Percentiles rank a stretch among this genome's conserved stretches.
These are phyloP conservation scores for Sedum album DNA, from an alignment of 164 flowering plant species.

Conservation along the genomic window DNA sequence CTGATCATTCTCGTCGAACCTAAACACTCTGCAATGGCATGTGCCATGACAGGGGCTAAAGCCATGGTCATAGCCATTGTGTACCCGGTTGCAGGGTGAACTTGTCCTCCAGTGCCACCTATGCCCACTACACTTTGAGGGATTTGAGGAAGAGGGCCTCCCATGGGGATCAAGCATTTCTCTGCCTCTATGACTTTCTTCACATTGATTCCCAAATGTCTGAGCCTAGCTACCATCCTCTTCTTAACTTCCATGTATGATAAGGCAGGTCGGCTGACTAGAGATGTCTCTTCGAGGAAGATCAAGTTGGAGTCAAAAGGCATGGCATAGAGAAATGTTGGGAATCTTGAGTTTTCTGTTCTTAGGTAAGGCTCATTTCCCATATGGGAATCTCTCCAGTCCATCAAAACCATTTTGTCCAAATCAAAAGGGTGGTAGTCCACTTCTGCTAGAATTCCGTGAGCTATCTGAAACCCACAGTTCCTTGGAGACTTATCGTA, in stretches of 20 bases:
- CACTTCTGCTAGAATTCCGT: constrained; percentile 67
- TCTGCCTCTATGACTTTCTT: constrained; percentile 60
- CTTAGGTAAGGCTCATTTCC: constrained; percentile 53
- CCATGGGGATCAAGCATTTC: constrained; percentile 78
- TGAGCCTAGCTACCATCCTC: constrained; percentile 74
- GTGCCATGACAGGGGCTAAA: constrained; percentile 37
- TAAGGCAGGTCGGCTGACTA: constrained; percentile 55
- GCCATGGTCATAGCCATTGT: constrained; percentile 45
- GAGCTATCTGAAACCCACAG: constrained; percentile 67
- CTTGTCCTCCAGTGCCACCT: constrained; percentile 61
- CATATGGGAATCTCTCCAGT: constrained; percentile 72
- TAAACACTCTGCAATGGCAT: constrained; percentile 49
- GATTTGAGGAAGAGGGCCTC: too few relatives aligned
- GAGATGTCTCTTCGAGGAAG: constrained; percentile 68
- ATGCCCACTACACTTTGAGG: constrained; percentile 54
- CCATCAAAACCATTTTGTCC: constrained; percentile 75
- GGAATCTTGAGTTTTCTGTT: constrained; percentile 28
- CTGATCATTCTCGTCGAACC: constrained; percentile 73
- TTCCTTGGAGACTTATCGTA: constrained; percentile 40
- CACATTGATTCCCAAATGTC: constrained; percentile 59
- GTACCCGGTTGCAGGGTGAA: constrained; percentile 75
- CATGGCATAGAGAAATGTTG: constrained; percentile 77
- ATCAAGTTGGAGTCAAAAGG: constrained; percentile 46
- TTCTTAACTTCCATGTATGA: constrained; percentile 47
- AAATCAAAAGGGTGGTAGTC: constrained; percentile 65